phyloP scores from a whole-genome alignment of 176 grass and related monocot species.

The Chloris gayana region DNA sequence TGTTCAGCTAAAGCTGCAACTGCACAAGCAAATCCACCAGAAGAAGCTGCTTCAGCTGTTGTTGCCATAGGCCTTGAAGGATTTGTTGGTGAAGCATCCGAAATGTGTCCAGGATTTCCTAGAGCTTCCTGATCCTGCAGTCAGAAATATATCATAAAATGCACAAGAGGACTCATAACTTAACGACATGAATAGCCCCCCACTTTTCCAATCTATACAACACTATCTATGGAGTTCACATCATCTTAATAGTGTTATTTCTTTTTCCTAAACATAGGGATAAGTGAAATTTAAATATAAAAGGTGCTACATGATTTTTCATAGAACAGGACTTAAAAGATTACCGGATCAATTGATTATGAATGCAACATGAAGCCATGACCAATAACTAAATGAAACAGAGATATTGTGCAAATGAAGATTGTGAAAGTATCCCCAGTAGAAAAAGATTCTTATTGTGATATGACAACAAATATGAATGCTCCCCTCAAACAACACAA shows the following conservation, averaged over 20 bases:
- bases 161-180: neutral
- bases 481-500: no score
- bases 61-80: conserved; percentile 4
- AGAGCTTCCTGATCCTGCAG: conserved; percentile 75
- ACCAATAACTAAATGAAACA: conserved; percentile 5
- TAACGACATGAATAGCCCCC: conserved; percentile 2
- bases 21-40: conserved; percentile 67
- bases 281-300: neutral
- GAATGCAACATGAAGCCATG: neutral
- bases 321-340: conserved; percentile 12
- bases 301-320: neutral
- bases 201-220: neutral
- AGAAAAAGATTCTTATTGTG: neutral
- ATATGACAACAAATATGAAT: neutral
- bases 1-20: conserved; percentile 84
- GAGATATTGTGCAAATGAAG: conserved; percentile 2
- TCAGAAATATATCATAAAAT: conserved; percentile 28
- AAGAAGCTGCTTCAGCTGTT: conserved; percentile 45
- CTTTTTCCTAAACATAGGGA: neutral
- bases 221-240: neutral
- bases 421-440: neutral
- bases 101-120: conserved; percentile 28
- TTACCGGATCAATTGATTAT: neutral
- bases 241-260: neutral
- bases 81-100: conserved; percentile 24